A percentile compares a stretch with the other conserved stretches of the same genome.
Evolutionary conservation across 306 rosid genomes (phyloP).

Genomic region (Echinosophora koreensis): DNA sequence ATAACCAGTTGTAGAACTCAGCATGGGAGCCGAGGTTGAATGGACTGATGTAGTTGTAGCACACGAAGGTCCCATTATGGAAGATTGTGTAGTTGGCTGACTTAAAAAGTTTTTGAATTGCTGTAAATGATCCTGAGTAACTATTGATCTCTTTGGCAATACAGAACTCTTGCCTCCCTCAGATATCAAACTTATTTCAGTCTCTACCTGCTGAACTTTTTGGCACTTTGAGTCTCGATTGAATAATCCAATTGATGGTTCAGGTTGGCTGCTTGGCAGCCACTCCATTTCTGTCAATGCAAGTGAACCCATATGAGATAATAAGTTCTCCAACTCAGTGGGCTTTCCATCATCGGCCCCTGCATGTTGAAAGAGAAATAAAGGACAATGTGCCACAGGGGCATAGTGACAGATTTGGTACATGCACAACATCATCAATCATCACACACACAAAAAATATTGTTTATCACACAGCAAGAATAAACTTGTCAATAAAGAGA

Average conservation of each 20-base stretch:
- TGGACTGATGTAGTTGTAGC: slow-evolving; percentile 90
- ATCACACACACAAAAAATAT: neutral
- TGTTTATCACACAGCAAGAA: slow-evolving; percentile 15
- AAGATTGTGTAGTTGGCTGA: slow-evolving; percentile 82
- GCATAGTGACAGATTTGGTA: slow-evolving; percentile 47
- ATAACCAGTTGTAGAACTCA: slow-evolving; percentile 69
- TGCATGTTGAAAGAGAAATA: slow-evolving; percentile 68
- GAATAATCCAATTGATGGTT: slow-evolving; percentile 52
- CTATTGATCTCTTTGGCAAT: slow-evolving; percentile 65
- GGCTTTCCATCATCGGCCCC: slow-evolving; percentile 85
- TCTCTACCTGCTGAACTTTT: slow-evolving; percentile 56
- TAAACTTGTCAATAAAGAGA: slow-evolving; percentile 23
- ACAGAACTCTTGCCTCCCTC: slow-evolving; percentile 67
- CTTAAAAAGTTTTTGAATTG: slow-evolving; percentile 74
- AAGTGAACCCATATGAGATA: slow-evolving; percentile 92
- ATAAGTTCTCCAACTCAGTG: slow-evolving; percentile 82
- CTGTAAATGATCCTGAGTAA: slow-evolving; percentile 73
- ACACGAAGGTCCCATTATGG: slow-evolving; percentile 73
- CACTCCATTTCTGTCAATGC: slow-evolving; percentile 97
- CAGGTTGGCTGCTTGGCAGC: slow-evolving; percentile 63
- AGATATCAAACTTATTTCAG: slow-evolving; percentile 57
- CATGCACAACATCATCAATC: slow-evolving; percentile 42
- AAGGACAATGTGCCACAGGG: slow-evolving; percentile 50
- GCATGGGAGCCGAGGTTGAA: slow-evolving; percentile 88
- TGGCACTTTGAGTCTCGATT: slow-evolving; percentile 54